Base-by-base conservation (phyloP, 2,329 filamentous ascomycete species). In the Ascosphaera apis region DNA sequence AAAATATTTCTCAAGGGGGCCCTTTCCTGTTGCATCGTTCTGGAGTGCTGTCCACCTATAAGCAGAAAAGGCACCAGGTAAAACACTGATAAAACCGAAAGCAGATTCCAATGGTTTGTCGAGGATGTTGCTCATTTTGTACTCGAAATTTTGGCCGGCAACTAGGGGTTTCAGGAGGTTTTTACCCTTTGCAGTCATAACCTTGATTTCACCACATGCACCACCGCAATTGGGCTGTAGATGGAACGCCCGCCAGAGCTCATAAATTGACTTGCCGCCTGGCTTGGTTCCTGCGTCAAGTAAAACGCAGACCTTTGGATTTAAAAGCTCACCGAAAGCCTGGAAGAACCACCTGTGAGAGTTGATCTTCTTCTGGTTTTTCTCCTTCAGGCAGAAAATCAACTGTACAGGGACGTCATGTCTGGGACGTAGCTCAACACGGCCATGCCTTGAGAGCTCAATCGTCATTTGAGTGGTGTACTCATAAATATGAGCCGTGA, bases 281-380 rank as follows among this genome's bases (percentile, higher is more conserved):
- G 88, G 88, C 45, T 83, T 84, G 0, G 88, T 98, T 61, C 88
- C 88, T 1, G 88, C 88, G 57, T 98, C 88, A 44, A 98, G 71
- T 36, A 98, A 67, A 8, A 95, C 86, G 50, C 88, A 95, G 46
- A 98, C 91, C 49, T 95, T 95, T 28, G 88, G 88, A 42, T 95
- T 77, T 32, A 98, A 60, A 2, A 95, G 79, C 15, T 75, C 71
- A 21, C 88, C 88, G 53, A 98, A 98, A 0, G 86, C 88, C 46
- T 91, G 78, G 66, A 98, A 98, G 62, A 98, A 95, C 88, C 88
- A 98, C 53, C 88, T 67, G 55, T 98, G 88, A 0, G 88, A 95
- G 54, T 98, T 98, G 69, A 98, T 98, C 66, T 98, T 98, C 65
- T 98, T 98, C 61, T 93, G 84, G 53, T 98, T 98, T 69, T 93